Conservation (phyloP, 805 yeast genomes). For the Starmerella roubikii region DNA sequence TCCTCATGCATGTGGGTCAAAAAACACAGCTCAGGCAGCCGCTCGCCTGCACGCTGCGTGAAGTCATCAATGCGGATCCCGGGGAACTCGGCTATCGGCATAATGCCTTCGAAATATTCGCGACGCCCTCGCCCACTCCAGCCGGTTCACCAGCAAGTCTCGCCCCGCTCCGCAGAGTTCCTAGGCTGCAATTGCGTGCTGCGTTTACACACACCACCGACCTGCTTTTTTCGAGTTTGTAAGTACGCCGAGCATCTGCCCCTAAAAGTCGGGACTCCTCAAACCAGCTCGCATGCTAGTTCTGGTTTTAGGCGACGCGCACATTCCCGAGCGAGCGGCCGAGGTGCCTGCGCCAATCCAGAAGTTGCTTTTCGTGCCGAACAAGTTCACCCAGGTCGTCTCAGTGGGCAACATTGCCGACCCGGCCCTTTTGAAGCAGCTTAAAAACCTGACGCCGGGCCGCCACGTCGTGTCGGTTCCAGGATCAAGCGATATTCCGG, state of each 20-base stretch:
- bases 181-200: no score
- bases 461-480: slow-evolving; percentile 47
- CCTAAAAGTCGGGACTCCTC: no score
- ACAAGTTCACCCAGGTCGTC: slow-evolving; percentile 71
- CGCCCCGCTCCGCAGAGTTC: no score
- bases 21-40: slow-evolving; percentile 24
- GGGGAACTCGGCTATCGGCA: slow-evolving; percentile 35
- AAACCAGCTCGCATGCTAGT: slow-evolving; percentile 48
- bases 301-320: slow-evolving; percentile 78
- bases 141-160: no score
- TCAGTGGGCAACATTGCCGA: slow-evolving; percentile 74
- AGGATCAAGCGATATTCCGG: slow-evolving; percentile 61
- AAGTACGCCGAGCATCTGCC: no score
- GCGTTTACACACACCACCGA: no score
- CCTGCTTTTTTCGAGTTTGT: no score
- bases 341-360: slow-evolving; percentile 42
- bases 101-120: no score
- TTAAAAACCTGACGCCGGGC: slow-evolving; percentile 56
- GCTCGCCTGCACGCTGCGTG: slow-evolving; percentile 8
- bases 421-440: slow-evolving; percentile 45
- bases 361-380: slow-evolving; percentile 68
- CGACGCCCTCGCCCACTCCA: no score
- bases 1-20: slow-evolving; percentile 46
- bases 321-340: slow-evolving; percentile 73
- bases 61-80: slow-evolving; percentile 31